A percentile compares a stretch with the other conserved stretches of the same genome.
phyloP scores from a whole-genome alignment of 164 flowering plant species.

The Tetracentron sinense region DNA sequence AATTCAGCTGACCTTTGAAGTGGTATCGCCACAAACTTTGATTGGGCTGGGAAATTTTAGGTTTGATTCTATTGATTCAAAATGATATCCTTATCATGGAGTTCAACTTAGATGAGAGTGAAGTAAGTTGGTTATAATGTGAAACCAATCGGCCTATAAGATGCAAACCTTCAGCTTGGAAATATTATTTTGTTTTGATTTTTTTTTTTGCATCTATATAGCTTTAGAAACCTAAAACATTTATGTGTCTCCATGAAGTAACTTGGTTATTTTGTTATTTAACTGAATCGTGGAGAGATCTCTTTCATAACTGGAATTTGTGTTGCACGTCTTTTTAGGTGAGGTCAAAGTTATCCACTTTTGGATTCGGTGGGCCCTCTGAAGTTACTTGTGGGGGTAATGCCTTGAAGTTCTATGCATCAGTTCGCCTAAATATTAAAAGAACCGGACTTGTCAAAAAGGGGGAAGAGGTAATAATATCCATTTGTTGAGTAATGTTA shows the following conservation, averaged over 20 bases:
- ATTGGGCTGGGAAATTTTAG: neutral
- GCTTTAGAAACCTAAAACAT: no score
- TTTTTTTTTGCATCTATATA: no score
- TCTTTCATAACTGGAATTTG: neutral
- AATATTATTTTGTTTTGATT: no score
- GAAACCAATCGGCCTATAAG: no score
- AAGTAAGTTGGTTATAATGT: no score
- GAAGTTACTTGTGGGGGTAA: conserved; percentile 98
- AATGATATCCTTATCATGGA: no score
- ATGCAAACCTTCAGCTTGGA: no score
- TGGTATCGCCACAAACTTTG: neutral
- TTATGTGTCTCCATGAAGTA: no score
- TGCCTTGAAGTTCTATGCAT: conserved; percentile 97
- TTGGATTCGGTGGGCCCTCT: conserved; percentile 76
- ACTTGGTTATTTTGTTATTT: neutral
- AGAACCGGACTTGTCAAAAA: conserved; percentile 75
- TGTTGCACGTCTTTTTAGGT: conserved; percentile 41
- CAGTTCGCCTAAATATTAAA: conserved; percentile 77
- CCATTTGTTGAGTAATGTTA: neutral
- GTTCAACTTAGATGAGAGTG: no score
- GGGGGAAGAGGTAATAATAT: conserved; percentile 74
- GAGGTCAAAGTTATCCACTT: conserved; percentile 73
- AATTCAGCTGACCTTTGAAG: neutral
- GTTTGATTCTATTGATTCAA: no score
- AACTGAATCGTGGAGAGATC: neutral